Base-by-base conservation (phyloP, 495 filamentous ascomycete genomes). In the Talaromyces nanjingensis region DNA sequence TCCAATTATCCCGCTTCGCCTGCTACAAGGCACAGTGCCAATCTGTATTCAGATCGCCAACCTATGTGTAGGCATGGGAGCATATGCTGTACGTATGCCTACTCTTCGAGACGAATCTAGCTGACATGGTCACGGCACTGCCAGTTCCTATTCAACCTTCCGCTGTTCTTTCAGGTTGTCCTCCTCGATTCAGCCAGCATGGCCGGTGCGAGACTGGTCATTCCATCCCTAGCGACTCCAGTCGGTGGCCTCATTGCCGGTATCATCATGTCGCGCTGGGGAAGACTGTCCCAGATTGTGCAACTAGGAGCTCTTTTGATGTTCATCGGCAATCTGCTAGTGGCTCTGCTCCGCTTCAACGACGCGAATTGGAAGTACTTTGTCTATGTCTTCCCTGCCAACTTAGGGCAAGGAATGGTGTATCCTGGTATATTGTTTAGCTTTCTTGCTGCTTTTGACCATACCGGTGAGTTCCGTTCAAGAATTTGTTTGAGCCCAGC, bases 131-230 rank as follows among this genome's bases (percentile, higher is more conserved):
- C 37, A 7, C 29, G 60, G 57, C 62, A 16, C n/a, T 16, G 12
- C 29, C 60, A 89, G 85, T 89, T 85, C 64, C 81, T 89, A 52
- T 89, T 89, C 68, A 84, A 81, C 9, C 79, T 88, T 2, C 86
- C 86, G 4, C 71, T 89, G 14, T 84, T 87, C 60, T 88, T 88
- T 69, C 86, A 88, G 65, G 80, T 86, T 1, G 80, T 88, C 11
- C 73, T 87, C 12, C 74, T 83, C 2, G 86, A 89, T 37, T 85
- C 83, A 5, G 81, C 86, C 5, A 83, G 83, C 5, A 84, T 79
- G 61, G 85, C 86, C 2, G 86, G 85, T 6, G 77, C 77, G 1
- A 76, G 86, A 25, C 77, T 88, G 14, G 81, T 81, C 0, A 83
- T 88, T 24, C 86, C 87, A 6, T 87, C 84, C 8, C 70, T 88